Base-by-base conservation (phyloP, 139 green algal genomes). In the Micractinium sp. region DNA sequence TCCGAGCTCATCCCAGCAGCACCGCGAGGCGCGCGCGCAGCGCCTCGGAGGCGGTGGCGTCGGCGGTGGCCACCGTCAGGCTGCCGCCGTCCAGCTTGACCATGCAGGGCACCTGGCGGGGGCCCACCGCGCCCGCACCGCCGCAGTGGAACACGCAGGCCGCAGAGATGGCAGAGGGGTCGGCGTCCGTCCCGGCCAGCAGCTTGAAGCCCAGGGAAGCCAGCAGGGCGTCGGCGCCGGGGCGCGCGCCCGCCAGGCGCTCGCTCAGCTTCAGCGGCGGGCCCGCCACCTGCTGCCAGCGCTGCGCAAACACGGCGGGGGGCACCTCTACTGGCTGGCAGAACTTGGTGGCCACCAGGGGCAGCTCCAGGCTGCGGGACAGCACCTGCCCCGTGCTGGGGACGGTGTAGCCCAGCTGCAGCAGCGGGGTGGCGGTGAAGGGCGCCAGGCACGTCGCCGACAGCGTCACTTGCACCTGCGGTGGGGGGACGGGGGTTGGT, bases 231-330 rank as follows among this genome's bases (percentile, higher is more conserved):
- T 92, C 89, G n/a, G 92, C 53, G 2, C 85, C 74, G 56, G 56
- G 20, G 41, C 71, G 35, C 29, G 69, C 39, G 33, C 88, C 78
- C 39, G 63, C 63, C 83, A 96, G 89, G 81, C 93, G 71, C 85
- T 94, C 86, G 36, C 90, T 73, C 78, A 94, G 87, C 86, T 95
- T 95, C 31, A 94, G 88, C 13, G 95, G 94, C 35, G 94, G 90
- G 4, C 93, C 93, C 81, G 81, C 81, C 82, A 93, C 89, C 69
- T 91, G 89, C 60, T 88, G 94, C 97, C 97, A 99, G 53, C 94
- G 92, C 20, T 93, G 92, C 71, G 97, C 96, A 90, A 99, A 99
- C 22, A 93, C 88, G 33, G 96, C 91, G 74, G 92, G 89, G 31
- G 94, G 73, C 41, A 97, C 93, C 7, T 87, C 76, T n/a, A 93